phyloP scores from a whole-genome alignment of 164 flowering plant species.

The Aristolochia fimbriata region DNA sequence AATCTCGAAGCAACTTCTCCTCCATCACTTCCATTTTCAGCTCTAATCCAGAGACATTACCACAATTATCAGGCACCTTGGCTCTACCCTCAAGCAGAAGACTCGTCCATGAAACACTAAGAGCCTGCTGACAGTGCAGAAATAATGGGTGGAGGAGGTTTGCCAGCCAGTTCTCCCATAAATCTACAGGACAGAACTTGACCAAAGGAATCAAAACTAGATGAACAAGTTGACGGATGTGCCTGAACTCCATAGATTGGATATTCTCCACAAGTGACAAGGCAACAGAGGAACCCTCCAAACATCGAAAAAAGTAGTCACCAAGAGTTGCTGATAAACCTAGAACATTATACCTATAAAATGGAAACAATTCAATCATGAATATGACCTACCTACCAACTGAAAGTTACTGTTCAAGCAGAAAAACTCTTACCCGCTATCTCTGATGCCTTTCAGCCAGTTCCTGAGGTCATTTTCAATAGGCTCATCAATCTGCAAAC shows the following conservation, averaged over 20 bases:
- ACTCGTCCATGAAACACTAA: conserved; percentile 71
- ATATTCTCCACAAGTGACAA: conserved; percentile 74
- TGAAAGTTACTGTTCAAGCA: background rate
- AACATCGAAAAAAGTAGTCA: conserved; percentile 60
- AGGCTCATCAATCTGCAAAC: conserved; percentile 47
- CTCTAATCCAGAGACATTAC: conserved; percentile 48
- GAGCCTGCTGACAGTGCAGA: conserved; percentile 55
- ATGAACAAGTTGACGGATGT: conserved; percentile 80
- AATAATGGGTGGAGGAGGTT: conserved; percentile 70
- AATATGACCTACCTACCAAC: background rate
- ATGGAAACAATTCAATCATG: background rate
- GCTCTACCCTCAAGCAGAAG: conserved; percentile 85
- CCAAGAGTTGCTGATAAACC: conserved; percentile 81
- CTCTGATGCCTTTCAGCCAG: conserved; percentile 94
- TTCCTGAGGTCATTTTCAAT: conserved; percentile 78
- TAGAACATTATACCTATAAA: conserved; percentile 73
- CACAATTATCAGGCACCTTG: conserved; percentile 68
- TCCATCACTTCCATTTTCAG: conserved; percentile 90
- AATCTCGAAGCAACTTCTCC: conserved; percentile 78
- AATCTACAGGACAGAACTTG: conserved; percentile 63
- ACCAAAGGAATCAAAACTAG: conserved; percentile 53
- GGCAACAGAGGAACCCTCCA: conserved; percentile 43
- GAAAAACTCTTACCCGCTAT: conserved; percentile 67
- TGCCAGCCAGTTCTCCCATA: conserved; percentile 78
- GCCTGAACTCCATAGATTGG: conserved; percentile 91